Conservation (phyloP, 1,284 basidiomycete species). For the Xerocomus amazonicus region DNA sequence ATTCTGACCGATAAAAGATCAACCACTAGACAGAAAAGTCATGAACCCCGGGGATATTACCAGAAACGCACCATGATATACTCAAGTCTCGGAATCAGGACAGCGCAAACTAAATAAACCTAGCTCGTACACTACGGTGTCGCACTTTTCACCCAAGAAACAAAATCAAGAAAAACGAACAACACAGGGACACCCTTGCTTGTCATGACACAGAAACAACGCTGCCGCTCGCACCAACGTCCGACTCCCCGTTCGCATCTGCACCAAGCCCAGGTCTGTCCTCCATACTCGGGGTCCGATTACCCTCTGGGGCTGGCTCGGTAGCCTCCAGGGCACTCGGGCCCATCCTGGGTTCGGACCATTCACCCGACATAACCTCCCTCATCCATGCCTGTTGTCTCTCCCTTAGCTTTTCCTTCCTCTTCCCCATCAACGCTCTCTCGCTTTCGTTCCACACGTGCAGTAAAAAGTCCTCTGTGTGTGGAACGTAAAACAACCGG, state of each 20-base stretch:
- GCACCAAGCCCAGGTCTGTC: background rate
- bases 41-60: too few relatives aligned
- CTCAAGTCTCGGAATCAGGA: background rate
- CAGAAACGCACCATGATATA: too few relatives aligned
- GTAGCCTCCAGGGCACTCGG: background rate
- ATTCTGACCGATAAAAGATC: too few relatives aligned
- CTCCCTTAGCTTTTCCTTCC: conserved; percentile 5
- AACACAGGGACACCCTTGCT: background rate
- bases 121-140: background rate
- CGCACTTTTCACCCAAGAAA: background rate
- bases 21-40: too few relatives aligned
- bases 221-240: background rate
- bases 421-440: background rate
- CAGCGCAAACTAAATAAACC: background rate
- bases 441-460: conserved; percentile 13
- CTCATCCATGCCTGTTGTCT: conserved; percentile 15
- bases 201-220: conserved; percentile 12
- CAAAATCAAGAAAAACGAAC: background rate
- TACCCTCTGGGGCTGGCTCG: background rate
- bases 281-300: background rate
- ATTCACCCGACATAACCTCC: conserved; percentile 16
- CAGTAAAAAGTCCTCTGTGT: conserved; percentile 66
- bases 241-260: conserved; percentile 1
- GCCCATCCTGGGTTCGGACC: conserved; percentile 7
- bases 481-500: conserved; percentile 77